Percentiles rank a stretch among this genome's conserved stretches.
phyloP scores from a whole-genome alignment of 306 rosid species.

The Trifolium subterraneum region DNA sequence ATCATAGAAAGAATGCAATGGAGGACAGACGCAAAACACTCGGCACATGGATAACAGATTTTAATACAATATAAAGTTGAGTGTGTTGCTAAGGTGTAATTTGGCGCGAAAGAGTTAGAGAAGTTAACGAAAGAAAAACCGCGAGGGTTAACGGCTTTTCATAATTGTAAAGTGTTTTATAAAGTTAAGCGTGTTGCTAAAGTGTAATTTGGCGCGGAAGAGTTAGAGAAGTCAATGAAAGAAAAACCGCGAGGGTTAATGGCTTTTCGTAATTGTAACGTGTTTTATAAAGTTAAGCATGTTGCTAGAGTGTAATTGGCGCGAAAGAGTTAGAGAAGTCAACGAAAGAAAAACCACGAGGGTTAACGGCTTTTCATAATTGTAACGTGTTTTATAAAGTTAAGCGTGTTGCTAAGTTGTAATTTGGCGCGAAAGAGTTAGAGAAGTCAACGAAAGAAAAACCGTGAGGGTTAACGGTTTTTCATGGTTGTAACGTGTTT shows the following conservation, averaged over 20 bases:
- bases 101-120: neutral
- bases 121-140: neutral
- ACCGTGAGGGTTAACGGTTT: neutral
- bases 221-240: neutral
- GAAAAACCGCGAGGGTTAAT: neutral
- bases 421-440: neutral
- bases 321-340: neutral
- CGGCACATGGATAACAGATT: neutral
- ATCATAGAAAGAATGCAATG: constrained; percentile 7
- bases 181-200: neutral
- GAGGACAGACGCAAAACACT: neutral
- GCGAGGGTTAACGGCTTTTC: neutral
- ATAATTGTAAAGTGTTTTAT: neutral
- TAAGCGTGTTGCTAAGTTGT: neutral
- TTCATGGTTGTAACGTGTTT: neutral
- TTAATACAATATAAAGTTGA: neutral
- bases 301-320: neutral
- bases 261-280: too few species aligned
- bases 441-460: neutral
- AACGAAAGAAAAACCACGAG: neutral
- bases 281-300: neutral
- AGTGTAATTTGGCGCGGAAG: neutral
- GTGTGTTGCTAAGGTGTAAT: neutral
- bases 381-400: neutral
- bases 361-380: too few species aligned